These are phyloP conservation scores for Cucumis cinereus DNA, from an alignment of 306 rosid genomes.

Conservation along the genomic window DNA sequence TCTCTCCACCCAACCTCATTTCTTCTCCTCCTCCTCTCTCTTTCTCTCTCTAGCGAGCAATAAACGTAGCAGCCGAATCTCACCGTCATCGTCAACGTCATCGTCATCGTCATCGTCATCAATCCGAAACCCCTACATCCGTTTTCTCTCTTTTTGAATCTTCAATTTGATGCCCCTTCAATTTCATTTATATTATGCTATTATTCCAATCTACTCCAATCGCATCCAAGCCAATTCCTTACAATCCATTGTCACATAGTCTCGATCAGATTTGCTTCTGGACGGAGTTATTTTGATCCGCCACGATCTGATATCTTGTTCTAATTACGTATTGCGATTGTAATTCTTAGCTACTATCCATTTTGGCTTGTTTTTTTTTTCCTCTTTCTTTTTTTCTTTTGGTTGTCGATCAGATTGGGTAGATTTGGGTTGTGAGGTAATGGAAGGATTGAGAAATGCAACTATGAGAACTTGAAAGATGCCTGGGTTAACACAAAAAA, in stretches of 20 bases:
- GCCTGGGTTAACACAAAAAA: slow-evolving; percentile 74
- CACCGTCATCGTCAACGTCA: slow-evolving; percentile 32
- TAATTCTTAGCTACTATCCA: slow-evolving; percentile 8
- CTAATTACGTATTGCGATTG: slow-evolving; percentile 7
- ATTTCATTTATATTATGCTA: slow-evolving; percentile 10
- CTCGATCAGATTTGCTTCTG: slow-evolving; percentile 22
- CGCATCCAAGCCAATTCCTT: slow-evolving; percentile 11
- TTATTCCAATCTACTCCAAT: slow-evolving; percentile 9
- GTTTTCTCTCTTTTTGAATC: slow-evolving; percentile 25
- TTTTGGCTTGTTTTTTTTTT: slow-evolving; percentile 5
- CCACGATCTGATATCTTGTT: slow-evolving; percentile 16
- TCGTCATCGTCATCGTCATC: slow-evolving; percentile 22
- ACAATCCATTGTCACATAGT: background rate
- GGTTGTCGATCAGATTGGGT: slow-evolving; percentile 28
- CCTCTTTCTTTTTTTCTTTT: slow-evolving; percentile 8
- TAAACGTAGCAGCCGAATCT: slow-evolving; percentile 54
- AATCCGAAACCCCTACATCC: slow-evolving; percentile 41
- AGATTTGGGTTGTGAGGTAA: slow-evolving; percentile 18
- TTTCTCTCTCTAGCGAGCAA: slow-evolving; percentile 14
- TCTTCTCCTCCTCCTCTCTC: background rate
- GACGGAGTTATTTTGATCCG: slow-evolving; percentile 29
- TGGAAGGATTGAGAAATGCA: slow-evolving; percentile 33
- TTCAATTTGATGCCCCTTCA: slow-evolving; percentile 14
- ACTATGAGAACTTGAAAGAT: slow-evolving; percentile 44
- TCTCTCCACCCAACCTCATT: background rate